phyloP scores from a whole-genome alignment of 345 rosid species.

The Erysimum cheiranthoides region DNA sequence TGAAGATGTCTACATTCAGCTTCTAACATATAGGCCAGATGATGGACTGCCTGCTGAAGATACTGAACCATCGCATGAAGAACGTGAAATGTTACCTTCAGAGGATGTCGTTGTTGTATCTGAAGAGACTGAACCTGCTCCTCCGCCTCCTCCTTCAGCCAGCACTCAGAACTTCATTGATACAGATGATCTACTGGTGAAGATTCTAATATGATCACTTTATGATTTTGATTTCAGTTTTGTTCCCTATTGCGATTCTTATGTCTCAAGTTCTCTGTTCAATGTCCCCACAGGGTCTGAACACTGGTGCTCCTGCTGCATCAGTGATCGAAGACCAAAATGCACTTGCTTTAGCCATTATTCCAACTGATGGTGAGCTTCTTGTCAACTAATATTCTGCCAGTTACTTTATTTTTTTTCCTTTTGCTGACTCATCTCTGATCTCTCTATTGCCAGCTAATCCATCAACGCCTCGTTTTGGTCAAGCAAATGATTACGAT shows the following conservation, averaged over 20 bases:
- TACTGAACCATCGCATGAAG: conserved; percentile 54
- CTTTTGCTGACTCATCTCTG: neutral
- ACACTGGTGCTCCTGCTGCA: conserved; percentile 58
- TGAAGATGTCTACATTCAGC: conserved; percentile 51
- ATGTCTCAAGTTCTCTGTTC: conserved; percentile 7
- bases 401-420: neutral
- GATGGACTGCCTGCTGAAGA: conserved; percentile 68
- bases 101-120: conserved; percentile 53
- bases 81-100: conserved; percentile 60
- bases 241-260: neutral
- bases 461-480: conserved; percentile 58
- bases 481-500: conserved; percentile 69
- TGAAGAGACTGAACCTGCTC: conserved; percentile 54
- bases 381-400: neutral
- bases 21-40: conserved; percentile 84
- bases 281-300: conserved; percentile 67
- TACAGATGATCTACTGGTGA: conserved; percentile 86
- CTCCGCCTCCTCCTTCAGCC: conserved; percentile 55
- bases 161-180: conserved; percentile 63
- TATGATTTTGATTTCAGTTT: neutral
- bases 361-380: conserved; percentile 67
- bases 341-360: conserved; percentile 92
- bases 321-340: conserved; percentile 83
- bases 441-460: conserved; percentile 17
- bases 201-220: conserved; percentile 24